Base-by-base conservation (phyloP, 371 early-diverging fungal genomes). In the Capillidium heterosporum region DNA sequence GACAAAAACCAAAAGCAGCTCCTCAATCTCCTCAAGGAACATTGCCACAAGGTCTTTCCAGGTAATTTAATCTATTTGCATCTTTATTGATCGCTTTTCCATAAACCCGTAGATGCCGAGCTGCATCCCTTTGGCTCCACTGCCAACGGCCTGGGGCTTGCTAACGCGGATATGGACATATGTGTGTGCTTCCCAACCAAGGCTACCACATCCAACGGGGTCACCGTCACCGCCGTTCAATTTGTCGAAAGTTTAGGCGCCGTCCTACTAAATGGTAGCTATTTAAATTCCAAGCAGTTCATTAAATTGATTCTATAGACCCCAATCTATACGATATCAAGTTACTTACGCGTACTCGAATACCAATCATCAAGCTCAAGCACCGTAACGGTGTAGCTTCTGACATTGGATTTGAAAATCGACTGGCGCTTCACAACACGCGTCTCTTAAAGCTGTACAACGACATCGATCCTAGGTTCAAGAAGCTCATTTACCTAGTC, bases 401-500 rank as follows among this genome's bases (percentile, higher is more conserved):
- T 62, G 91, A 91, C 63, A 76, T 89, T 40, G 85, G 87, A 57
- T 81, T 84, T 31, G 82, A 85, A 64, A 83, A 82, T 58, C 74
- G 79, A 11, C 57, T 85, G 32, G 88, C 87, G 0, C 63, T 85
- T 28, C 73, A 77, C 50, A 91, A 91, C 54, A 86, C 87, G 1
- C 61, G 68, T 29, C 65, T 91, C 64, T 71, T 91, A 32, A 67
- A 72, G 48, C 72, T 77, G 0, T 91, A 86, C 62, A 73, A 82
- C 10, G 74, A 73, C 15, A 57, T 81, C 11, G 91, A 91, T 63
- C 69, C 76, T 1, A 78, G 91, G 10, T 82, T 89, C 1, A 64
- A 80, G 13, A 79, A 76, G 13, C 61, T 91, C 29, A 66, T 83
- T 15, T 69, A 19, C 19, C 51, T 50, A 5, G 63, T 91, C 48